Evolutionary conservation across 1,284 basidiomycete genomes (phyloP).

Genomic region (Exsudoporus floridanus): DNA sequence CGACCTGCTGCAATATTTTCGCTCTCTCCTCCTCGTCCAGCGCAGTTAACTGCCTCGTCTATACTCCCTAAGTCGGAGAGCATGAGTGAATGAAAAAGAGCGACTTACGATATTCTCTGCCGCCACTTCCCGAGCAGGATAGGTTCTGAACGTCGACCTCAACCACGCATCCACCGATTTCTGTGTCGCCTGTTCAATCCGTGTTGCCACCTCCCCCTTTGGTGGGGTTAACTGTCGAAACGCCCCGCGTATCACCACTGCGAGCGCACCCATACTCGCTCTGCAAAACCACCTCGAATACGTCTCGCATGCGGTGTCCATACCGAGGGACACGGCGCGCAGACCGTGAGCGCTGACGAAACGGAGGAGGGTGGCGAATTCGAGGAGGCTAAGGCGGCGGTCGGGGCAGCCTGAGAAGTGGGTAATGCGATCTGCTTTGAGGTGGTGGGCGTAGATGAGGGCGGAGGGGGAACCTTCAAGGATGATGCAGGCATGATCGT

Average conservation of each 20-base stretch:
- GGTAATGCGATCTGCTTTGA: background rate
- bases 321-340: conserved; percentile 4
- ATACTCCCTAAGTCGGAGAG: background rate
- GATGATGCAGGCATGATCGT: background rate
- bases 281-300: conserved; percentile 11
- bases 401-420: background rate
- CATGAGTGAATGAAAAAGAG: background rate
- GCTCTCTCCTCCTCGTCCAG: conserved; percentile 2
- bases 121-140: conserved; percentile 6
- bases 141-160: conserved; percentile 2
- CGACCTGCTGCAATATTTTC: background rate
- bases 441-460: background rate
- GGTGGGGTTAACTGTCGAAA: background rate
- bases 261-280: conserved; percentile 2
- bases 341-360: conserved; percentile 8
- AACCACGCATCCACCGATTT: conserved; percentile 11
- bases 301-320: conserved; percentile 13
- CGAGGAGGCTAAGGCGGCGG: conserved; percentile 7
- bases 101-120: conserved; percentile 3
- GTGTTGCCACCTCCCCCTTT: background rate
- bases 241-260: background rate
- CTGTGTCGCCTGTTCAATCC: background rate
- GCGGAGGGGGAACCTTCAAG: background rate
- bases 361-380: conserved; percentile 6
- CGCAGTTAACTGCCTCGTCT: conserved; percentile 5